Percentiles rank a stretch among this genome's conserved stretches.
These are phyloP conservation scores for Kickxella alabastrina DNA, from an alignment of 192 early-diverging fungal species.

Conservation along the genomic window DNA sequence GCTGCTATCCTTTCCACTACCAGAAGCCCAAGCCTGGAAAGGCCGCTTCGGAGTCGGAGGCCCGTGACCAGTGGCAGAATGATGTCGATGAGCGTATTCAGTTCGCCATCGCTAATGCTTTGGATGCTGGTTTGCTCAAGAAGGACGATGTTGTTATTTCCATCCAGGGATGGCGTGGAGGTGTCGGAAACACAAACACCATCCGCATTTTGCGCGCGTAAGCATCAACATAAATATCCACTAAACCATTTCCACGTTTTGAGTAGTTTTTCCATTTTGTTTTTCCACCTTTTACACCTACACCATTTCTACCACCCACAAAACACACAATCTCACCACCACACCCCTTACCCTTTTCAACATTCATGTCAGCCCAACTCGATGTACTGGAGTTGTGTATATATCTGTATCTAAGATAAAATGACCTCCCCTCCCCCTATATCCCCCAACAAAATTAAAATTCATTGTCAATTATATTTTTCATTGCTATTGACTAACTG, in stretches of 20 bases:
- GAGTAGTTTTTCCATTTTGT: background rate
- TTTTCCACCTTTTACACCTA: background rate
- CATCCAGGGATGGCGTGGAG: conserved; percentile 75
- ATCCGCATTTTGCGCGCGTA: conserved; percentile 70
- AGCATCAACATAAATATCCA: conserved; percentile 13
- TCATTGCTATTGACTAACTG: background rate
- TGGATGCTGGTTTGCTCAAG: conserved; percentile 62
- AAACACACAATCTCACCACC: too few relatives aligned
- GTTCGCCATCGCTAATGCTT: conserved; percentile 73
- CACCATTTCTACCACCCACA: too few relatives aligned
- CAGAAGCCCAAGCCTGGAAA: conserved; percentile 40
- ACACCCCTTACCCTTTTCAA: too few relatives aligned
- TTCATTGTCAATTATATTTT: background rate
- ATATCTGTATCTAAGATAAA: too few relatives aligned
- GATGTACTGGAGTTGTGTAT: too few relatives aligned
- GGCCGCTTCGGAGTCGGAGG: conserved; percentile 41
- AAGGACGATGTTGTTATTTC: conserved; percentile 67
- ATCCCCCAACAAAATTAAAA: background rate
- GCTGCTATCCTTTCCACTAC: conserved; percentile 79
- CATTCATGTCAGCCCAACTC: too few relatives aligned
- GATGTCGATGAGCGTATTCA: conserved; percentile 76
- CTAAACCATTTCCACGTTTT: too few relatives aligned
- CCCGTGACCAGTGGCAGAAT: conserved; percentile 69
- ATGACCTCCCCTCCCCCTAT: too few relatives aligned
- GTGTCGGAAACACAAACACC: conserved; percentile 79